Evolutionary conservation across 768 basidiomycete species (phyloP), one percentile per base, ranked within the genome.

Genomic region (Nevesoporus exiguus): DNA sequence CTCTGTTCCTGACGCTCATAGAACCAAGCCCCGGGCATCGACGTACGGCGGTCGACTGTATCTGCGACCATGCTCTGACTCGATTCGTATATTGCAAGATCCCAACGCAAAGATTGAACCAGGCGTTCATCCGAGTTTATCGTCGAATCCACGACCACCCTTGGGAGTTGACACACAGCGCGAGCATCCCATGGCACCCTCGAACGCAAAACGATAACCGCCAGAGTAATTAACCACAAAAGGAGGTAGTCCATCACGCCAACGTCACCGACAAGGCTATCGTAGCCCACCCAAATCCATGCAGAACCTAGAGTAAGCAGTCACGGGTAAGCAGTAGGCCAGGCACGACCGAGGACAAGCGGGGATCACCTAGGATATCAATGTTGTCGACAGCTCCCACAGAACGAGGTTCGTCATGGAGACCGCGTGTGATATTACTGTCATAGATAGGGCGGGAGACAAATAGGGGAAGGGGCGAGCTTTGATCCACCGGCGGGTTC

Each of bases 1-100:
- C 3, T 10, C 15, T 47, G 47, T 39, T 30, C 30, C 8, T 2
- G 41, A 42, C 21, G 30, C 31, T 36, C 51, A 1, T n/a, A 5
- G n/a, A 46, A 7, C 55, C 64, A 56, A 3, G 59, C 27, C 0
- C 56, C 52, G 19, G 56, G 41, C 36, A 56, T 52, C 17, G 33
- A 17, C 17, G 3, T 11, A 48, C 34, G 44, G n/a, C 10, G 33
- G 7, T 13, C 34, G 22, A 36, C 21, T 22, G 14, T 19, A 27
- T 37, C n/a, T 5, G 17, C 0, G n/a, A 22, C 7, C 27, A 29
- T 15, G 7, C 17, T 0, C 4, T 7, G 40, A 13, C 11, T 30
- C 31, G 5, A 27, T 4, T 45, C 14, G 10, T 36, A 2, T 7
- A 5, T 30, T 3, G n/a, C 14, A 6, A 14, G 11, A 15, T n/a